phyloP scores from a whole-genome alignment of 2,329 filamentous ascomycete genomes.

The Didymella pinodella region DNA sequence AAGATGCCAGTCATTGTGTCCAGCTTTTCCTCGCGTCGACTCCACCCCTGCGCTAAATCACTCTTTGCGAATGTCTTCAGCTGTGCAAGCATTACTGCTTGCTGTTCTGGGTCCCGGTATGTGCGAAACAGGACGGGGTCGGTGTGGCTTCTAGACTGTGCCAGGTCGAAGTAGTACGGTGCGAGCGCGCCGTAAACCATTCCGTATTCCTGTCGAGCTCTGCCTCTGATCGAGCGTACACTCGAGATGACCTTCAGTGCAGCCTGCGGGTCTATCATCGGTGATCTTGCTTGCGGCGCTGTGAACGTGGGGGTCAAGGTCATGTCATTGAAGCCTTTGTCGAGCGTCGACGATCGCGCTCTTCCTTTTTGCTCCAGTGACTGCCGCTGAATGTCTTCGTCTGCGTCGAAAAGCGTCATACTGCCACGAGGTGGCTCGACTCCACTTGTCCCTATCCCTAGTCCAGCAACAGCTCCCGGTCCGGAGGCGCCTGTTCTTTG shows the following conservation, averaged over 20 bases:
- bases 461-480: conserved; percentile 48
- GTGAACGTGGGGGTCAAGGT: conserved; percentile 57
- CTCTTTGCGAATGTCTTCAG: conserved; percentile 79
- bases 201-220: conserved; percentile 87
- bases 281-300: conserved; percentile 36
- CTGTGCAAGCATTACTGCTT: conserved; percentile 88
- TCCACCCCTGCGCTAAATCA: conserved; percentile 80
- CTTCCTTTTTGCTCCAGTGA: conserved; percentile 46
- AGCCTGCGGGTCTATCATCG: conserved; percentile 63
- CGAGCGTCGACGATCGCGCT: conserved; percentile 48
- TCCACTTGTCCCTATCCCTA: conserved; percentile 48
- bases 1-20: conserved; percentile 80
- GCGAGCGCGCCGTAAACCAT: conserved; percentile 88
- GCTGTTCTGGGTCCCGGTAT: conserved; percentile 86
- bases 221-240: conserved; percentile 80
- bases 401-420: conserved; percentile 78
- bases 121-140: conserved; percentile 86
- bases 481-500: conserved; percentile 45
- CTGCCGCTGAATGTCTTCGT: conserved; percentile 66
- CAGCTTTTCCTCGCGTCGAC: conserved; percentile 74
- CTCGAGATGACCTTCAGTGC: conserved; percentile 74
- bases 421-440: conserved; percentile 48
- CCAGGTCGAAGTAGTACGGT: conserved; percentile 88
- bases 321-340: conserved; percentile 84
- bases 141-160: conserved; percentile 73